Evolutionary conservation across 768 basidiomycete species (phyloP).

Genomic region (Russula sp.): DNA sequence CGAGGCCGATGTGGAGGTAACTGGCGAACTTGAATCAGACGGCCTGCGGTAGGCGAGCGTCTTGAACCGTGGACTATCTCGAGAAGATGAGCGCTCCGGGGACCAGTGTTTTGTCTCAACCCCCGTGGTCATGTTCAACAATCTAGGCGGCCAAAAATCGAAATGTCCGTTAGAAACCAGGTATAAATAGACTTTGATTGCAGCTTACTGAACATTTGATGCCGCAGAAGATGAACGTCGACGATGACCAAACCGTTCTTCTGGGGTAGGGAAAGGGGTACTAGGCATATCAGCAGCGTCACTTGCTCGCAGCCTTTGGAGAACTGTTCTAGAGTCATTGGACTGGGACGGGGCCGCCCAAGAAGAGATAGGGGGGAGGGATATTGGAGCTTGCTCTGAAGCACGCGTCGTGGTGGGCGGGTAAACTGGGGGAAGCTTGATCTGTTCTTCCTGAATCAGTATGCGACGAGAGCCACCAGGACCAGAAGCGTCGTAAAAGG

Average conservation of each 20-base stretch:
- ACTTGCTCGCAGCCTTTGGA: conserved; percentile 18
- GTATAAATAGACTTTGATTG: neutral
- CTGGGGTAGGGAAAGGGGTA: neutral
- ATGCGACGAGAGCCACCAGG: conserved; percentile 17
- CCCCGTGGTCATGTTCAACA: neutral
- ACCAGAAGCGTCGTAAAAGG: conserved; percentile 26
- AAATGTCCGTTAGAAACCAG: conserved; percentile 1
- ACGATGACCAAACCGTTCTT: conserved; percentile 4
- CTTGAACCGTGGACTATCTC: conserved; percentile 4
- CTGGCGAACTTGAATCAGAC: conserved; percentile 17
- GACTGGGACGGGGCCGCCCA: conserved; percentile 13
- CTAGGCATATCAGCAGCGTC: conserved; percentile 3
- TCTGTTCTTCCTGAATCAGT: conserved; percentile 32
- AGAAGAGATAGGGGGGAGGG: conserved; percentile 58
- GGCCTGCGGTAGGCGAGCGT: conserved; percentile 12
- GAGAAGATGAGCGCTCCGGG: conserved; percentile 17
- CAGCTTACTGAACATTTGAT: conserved; percentile 14
- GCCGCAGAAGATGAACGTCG: conserved; percentile 15
- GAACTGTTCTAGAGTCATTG: conserved; percentile 20
- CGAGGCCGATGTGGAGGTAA: conserved; percentile 23
- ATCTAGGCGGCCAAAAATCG: conserved; percentile 2
- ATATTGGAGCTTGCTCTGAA: conserved; percentile 39
- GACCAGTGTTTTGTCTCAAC: conserved; percentile 15
- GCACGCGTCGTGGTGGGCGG: conserved; percentile 30
- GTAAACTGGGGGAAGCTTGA: conserved; percentile 40